These are phyloP conservation scores for Akanthomyces muscarius DNA, from an alignment of 2,329 filamentous ascomycete genomes.

Conservation along the genomic window DNA sequence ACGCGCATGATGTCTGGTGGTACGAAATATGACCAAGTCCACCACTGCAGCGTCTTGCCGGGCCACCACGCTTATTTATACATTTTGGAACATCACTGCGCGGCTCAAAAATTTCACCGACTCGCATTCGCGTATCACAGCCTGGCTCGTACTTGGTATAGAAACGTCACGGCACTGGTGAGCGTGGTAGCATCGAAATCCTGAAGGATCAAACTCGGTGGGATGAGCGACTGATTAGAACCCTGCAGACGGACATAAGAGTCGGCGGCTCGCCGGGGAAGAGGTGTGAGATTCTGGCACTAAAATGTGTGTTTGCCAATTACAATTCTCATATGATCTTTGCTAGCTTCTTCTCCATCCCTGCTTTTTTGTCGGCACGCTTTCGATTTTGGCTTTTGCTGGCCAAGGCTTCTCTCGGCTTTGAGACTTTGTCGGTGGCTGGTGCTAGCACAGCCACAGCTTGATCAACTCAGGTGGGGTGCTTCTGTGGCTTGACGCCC, in stretches of 20 bases:
- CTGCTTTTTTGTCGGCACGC: neutral
- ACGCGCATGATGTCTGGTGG: neutral
- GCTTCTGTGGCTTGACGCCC: constrained; percentile 12
- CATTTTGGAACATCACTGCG: neutral
- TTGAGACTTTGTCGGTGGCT: neutral
- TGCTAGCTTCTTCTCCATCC: neutral
- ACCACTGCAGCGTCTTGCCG: neutral
- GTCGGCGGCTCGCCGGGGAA: neutral
- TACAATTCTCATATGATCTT: neutral
- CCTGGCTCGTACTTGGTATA: neutral
- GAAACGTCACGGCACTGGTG: neutral
- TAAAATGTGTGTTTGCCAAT: neutral
- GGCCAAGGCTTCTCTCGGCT: too few relatives aligned
- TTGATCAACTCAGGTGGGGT: neutral
- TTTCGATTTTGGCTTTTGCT: neutral
- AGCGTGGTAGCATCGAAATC: neutral
- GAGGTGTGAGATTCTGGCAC: neutral
- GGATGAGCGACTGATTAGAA: neutral
- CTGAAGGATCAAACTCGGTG: constrained; percentile 1
- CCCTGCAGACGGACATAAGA: neutral
- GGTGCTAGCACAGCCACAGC: constrained; percentile 1
- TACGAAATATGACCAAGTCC: neutral
- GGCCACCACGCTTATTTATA: neutral
- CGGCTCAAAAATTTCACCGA: neutral
- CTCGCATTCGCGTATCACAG: neutral